Percentiles rank a stretch among this genome's conserved stretches.
Conservation (phyloP, 208 protist genomes). For the Cochliopodium minus region DNA sequence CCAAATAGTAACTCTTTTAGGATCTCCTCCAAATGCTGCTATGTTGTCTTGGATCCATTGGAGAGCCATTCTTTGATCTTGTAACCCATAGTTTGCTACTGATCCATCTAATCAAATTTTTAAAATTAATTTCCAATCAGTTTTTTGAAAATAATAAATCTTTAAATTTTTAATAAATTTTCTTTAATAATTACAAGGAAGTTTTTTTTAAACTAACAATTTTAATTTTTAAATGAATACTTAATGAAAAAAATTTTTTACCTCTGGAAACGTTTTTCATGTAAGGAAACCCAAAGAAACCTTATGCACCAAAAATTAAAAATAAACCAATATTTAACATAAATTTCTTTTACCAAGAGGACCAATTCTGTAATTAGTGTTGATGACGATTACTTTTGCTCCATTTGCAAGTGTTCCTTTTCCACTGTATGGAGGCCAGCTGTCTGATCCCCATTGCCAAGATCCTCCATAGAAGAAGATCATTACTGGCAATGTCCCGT, state of each 20-base stretch:
- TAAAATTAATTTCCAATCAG: too few relatives aligned
- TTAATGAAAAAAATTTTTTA: not conserved
- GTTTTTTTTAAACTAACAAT: too few relatives aligned
- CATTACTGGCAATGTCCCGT: constrained; percentile 8
- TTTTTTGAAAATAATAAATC: too few relatives aligned
- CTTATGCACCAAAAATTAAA: not conserved
- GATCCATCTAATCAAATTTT: too few relatives aligned
- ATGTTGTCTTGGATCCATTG: constrained; percentile 44
- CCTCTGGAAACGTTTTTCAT: not conserved
- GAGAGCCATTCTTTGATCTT: constrained; percentile 36
- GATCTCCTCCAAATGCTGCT: constrained; percentile 37
- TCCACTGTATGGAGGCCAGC: not conserved
- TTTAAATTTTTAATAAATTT: too few relatives aligned
- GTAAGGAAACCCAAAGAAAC: not conserved
- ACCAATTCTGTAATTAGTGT: constrained; percentile 13
- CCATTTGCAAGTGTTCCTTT: too few relatives aligned
- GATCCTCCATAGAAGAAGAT: constrained; percentile 23
- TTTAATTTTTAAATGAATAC: not conserved
- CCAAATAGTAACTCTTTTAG: constrained; percentile 28
- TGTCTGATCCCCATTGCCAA: constrained; percentile 7
- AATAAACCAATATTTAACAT: too few relatives aligned
- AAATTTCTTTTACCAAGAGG: too few relatives aligned
- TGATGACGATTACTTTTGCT: constrained; percentile 13
- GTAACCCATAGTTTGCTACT: constrained; percentile 22
- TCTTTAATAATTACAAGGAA: too few relatives aligned